Percentiles rank a stretch among this genome's conserved stretches.
Evolutionary conservation across 768 basidiomycete species (phyloP).

Genomic region (Phanerochaete sordida): DNA sequence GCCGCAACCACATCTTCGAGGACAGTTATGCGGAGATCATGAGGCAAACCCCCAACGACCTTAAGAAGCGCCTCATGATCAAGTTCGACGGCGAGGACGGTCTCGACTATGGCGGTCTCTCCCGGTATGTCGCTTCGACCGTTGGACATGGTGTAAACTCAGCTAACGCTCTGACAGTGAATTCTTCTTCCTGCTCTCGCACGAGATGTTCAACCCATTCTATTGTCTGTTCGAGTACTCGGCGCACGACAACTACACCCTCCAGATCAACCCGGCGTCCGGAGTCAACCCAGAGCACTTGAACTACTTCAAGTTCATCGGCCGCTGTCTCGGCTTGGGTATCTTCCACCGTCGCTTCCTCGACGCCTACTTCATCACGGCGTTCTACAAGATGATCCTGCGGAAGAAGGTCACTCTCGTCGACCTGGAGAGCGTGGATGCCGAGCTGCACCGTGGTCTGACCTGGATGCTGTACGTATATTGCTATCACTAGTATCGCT

Average conservation of each 20-base stretch:
- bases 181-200: constrained; percentile 99
- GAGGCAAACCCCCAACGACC: constrained; percentile 96
- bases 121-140: constrained; percentile 55
- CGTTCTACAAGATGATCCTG: constrained; percentile 99
- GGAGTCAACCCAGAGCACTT: constrained; percentile 98
- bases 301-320: constrained; percentile 99
- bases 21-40: constrained; percentile 99
- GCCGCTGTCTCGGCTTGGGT: constrained; percentile 89
- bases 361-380: constrained; percentile 98
- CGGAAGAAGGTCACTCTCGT: constrained; percentile 95
- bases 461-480: constrained; percentile 95
- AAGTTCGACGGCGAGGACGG: constrained; percentile 99
- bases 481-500: background rate
- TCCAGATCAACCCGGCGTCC: constrained; percentile 98
- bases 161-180: constrained; percentile 54
- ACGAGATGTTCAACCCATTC: constrained; percentile 99
- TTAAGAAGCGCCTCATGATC: constrained; percentile 99
- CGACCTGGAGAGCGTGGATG: constrained; percentile 96
- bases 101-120: constrained; percentile 96
- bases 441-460: constrained; percentile 89
- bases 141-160: background rate
- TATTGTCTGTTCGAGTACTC: constrained; percentile 99
- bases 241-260: constrained; percentile 98
- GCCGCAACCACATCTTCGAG: constrained; percentile 98
- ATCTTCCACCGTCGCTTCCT: constrained; percentile 99